Percentiles rank a stretch among this genome's conserved stretches.
Conservation (phyloP, 176 grass and related monocot genomes). For the Urochloa ruziziensis region DNA sequence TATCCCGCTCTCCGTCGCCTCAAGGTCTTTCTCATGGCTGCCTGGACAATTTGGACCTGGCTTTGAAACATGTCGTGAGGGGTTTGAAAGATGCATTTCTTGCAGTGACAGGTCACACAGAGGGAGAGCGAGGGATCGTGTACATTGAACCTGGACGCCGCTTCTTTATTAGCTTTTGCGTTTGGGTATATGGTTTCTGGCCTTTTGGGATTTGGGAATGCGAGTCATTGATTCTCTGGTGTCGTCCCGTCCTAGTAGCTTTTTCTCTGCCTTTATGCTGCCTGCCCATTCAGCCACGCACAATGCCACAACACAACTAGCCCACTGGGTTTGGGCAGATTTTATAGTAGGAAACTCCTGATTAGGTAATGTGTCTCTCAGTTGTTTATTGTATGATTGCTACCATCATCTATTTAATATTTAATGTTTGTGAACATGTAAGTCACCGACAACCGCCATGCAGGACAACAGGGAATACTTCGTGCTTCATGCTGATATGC, state of each 20-base stretch:
- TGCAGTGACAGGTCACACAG: not conserved
- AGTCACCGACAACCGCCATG: not conserved
- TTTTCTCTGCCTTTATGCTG: slow-evolving; percentile 30
- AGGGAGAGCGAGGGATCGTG: not conserved
- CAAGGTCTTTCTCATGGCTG: not conserved
- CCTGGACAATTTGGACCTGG: not conserved
- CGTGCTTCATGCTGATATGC: not conserved
- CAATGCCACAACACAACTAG: slow-evolving; percentile 11
- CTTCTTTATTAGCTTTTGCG: slow-evolving; percentile 10
- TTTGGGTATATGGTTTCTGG: slow-evolving; percentile 3
- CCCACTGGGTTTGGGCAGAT: slow-evolving; percentile 19
- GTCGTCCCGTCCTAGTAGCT: not conserved
- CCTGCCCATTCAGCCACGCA: slow-evolving; percentile 33
- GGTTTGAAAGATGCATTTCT: not conserved
- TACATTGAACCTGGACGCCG: slow-evolving; percentile 74
- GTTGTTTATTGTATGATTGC: slow-evolving; percentile 28
- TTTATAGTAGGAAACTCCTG: not conserved
- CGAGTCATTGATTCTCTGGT: slow-evolving; percentile 29
- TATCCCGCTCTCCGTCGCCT: not conserved
- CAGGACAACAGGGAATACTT: not conserved
- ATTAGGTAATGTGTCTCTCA: slow-evolving; percentile 8
- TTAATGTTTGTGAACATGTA: not conserved
- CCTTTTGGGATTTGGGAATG: slow-evolving; percentile 21
- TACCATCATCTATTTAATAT: not conserved
- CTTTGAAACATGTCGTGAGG: slow-evolving; percentile 16